Base-by-base conservation (phyloP, 1,284 basidiomycete species). In the Rhodotorula sp. region DNA sequence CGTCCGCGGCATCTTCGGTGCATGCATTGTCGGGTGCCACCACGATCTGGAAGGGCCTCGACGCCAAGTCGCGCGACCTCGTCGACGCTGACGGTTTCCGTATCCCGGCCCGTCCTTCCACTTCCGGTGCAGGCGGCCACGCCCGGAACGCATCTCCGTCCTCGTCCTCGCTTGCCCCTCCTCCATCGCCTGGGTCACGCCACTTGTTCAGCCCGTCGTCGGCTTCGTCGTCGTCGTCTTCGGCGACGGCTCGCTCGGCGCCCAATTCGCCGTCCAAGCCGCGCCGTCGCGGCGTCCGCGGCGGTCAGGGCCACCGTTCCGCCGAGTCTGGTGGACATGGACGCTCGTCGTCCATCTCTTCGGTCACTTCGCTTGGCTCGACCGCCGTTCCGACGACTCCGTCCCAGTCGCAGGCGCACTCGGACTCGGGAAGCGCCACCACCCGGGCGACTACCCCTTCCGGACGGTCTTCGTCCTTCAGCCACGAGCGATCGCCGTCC, bases 191-290 rank as follows among this genome's bases (percentile, higher is more conserved):
- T 26, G 60, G 67, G 18, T 69, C 68, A 5, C 55, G 59, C 44
- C 44, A 30, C 30, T 10, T 64, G 30, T 24, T 37, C 29, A 53
- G 58, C 14, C 37, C 64, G 6, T 55, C 64, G 1, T 37, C 20
- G 12, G 42, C 48, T 5, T 45, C 64, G 22, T 49, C 55, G 26
- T 24, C 44, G 33, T 54, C 53, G 15, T 54, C 53, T 17, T 54
- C 26, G 53, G 53, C 20, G 48, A 24, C n/a, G 57, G 64, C 53
- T 8, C 72, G 74, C 30, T 69, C 67, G 20, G 61, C 64, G 17
- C 73, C 73, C 29, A 51, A 55, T 30, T 71, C 69, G 45, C 74
- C 74, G 7, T 66, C 74, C 56, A 75, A 75, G 68, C 74, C 72
- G 14, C 72, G 74, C 10, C 74, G 74, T 29, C 69, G 74, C 14